Evolutionary conservation across 2,329 filamentous ascomycete genomes (phyloP).

Genomic region (Trichophyton schoenleinii): DNA sequence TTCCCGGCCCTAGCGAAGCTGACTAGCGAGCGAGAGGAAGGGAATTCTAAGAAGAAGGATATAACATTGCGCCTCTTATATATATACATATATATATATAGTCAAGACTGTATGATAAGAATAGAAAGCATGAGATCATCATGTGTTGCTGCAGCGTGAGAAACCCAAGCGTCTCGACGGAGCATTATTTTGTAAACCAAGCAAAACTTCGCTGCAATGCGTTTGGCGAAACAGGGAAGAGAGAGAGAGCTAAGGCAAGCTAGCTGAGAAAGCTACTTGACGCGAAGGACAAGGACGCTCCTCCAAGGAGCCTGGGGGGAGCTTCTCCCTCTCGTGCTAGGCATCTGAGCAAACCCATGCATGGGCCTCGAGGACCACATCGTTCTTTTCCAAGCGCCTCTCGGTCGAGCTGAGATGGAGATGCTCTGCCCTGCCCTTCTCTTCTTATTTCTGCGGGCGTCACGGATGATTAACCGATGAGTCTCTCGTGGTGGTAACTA

Average conservation of each 20-base stretch:
- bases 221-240: neutral
- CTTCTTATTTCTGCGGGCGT: no score
- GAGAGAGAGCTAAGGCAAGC: neutral
- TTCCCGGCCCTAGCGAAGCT: neutral
- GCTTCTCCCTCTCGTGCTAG: neutral
- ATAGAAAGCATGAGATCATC: neutral
- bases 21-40: neutral
- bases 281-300: neutral
- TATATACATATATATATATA: neutral
- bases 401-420: no score
- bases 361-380: no score
- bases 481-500: no score
- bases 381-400: no score
- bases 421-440: no score
- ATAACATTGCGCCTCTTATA: neutral
- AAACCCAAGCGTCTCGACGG: slow-evolving; percentile 1
- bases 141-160: neutral
- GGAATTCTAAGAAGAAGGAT: neutral
- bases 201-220: neutral
- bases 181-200: slow-evolving; percentile 5
- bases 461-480: no score
- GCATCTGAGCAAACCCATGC: neutral
- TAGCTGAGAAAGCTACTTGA: slow-evolving; percentile 1
- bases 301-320: neutral
- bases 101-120: neutral